Evolutionary conservation across 352 stramenopile genomes (phyloP).

Genomic region (Phytophthora quininea): DNA sequence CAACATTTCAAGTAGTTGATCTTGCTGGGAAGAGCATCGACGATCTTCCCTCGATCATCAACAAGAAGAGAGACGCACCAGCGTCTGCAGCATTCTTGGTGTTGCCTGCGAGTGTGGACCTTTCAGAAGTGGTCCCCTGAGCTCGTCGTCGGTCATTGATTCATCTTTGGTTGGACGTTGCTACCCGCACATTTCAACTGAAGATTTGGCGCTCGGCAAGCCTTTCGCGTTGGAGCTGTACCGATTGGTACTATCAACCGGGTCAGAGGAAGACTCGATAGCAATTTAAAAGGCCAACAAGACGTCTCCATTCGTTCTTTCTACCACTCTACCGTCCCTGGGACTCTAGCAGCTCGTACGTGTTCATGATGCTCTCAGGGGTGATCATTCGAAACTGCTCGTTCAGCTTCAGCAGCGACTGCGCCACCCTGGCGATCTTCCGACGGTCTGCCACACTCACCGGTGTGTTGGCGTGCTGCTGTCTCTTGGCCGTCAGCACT

Average conservation of each 20-base stretch:
- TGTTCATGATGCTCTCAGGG: conserved; percentile 90
- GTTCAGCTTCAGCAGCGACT: conserved; percentile 89
- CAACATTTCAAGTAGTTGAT: conserved; percentile 58
- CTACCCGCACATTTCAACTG: conserved; percentile 60
- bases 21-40: conserved; percentile 38
- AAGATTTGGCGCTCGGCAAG: conserved; percentile 56
- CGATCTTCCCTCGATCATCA: conserved; percentile 17
- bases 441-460: conserved; percentile 83
- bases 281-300: not conserved
- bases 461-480: conserved; percentile 83
- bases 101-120: conserved; percentile 47
- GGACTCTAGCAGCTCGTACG: conserved; percentile 71
- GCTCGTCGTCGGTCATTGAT: not conserved
- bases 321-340: conserved; percentile 19
- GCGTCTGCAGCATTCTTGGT: conserved; percentile 37
- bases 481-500: conserved; percentile 90
- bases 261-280: not conserved
- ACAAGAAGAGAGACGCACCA: conserved; percentile 9
- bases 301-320: not conserved
- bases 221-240: conserved; percentile 56
- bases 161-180: conserved; percentile 45
- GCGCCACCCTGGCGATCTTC: conserved; percentile 88
- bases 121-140: conserved; percentile 28
- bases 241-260: not conserved
- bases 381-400: conserved; percentile 91